Percentiles rank a stretch among this genome's conserved stretches.
These are phyloP conservation scores for Solanum neorickii DNA, from an alignment of 257 asterid genomes.

Conservation along the genomic window DNA sequence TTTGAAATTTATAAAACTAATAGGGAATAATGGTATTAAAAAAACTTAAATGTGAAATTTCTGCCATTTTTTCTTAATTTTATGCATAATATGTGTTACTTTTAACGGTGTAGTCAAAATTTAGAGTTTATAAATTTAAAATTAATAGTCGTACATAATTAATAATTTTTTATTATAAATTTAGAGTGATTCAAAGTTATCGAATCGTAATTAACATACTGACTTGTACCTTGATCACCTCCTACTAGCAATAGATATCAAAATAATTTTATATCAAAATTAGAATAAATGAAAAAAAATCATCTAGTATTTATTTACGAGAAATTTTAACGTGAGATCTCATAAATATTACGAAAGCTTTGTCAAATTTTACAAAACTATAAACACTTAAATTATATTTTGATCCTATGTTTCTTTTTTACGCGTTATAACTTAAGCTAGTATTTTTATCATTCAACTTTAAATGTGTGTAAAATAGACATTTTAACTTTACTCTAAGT, in stretches of 20 bases:
- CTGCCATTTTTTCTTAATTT: too few relatives aligned
- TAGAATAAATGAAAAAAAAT: background rate
- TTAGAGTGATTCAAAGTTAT: background rate
- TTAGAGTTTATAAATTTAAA: background rate
- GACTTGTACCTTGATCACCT: background rate
- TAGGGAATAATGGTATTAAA: too few relatives aligned
- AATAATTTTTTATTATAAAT: background rate
- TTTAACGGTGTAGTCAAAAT: accelerated
- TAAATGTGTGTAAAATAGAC: background rate
- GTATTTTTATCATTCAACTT: too few relatives aligned
- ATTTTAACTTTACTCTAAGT: too few relatives aligned
- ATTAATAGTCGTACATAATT: background rate
- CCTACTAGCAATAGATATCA: background rate
- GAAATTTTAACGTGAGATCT: background rate
- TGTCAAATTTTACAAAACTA: background rate
- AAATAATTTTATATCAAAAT: background rate
- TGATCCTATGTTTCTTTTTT: background rate
- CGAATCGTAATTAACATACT: background rate
- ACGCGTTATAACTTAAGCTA: background rate
- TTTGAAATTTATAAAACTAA: too few relatives aligned
- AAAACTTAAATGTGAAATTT: accelerated
- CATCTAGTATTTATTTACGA: background rate
- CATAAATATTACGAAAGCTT: background rate
- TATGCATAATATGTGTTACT: too few relatives aligned
- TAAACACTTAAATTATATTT: background rate